Conservation (phyloP, 495 filamentous ascomycete genomes). For the Paragyromitra xinjiangensis region DNA sequence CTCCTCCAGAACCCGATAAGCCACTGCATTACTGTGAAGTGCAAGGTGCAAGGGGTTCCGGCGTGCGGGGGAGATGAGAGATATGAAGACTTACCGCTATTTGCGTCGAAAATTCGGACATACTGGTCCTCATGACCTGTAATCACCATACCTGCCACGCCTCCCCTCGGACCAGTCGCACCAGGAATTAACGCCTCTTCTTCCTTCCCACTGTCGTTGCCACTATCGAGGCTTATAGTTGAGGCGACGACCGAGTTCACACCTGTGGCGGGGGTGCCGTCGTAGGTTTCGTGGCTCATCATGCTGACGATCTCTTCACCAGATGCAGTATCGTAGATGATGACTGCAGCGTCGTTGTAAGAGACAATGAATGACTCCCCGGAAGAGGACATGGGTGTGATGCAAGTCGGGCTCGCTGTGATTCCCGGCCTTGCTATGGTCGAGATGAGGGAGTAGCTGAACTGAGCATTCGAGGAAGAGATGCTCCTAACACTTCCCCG, state of each 20-base stretch:
- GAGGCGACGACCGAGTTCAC: slow-evolving; percentile 94
- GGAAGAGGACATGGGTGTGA: slow-evolving; percentile 82
- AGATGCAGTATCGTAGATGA: slow-evolving; percentile 89
- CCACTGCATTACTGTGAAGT: neutral
- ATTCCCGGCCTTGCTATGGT: slow-evolving; percentile 77
- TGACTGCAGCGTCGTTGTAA: slow-evolving; percentile 85
- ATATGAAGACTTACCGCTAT: slow-evolving; percentile 79
- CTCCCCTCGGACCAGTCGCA: slow-evolving; percentile 83
- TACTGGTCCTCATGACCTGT: slow-evolving; percentile 95
- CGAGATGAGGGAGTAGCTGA: slow-evolving; percentile 75
- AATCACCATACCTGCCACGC: slow-evolving; percentile 90
- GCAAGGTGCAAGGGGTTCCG: neutral
- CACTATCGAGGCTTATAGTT: slow-evolving; percentile 72
- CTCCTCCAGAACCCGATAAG: slow-evolving; percentile 57
- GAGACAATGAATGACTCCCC: slow-evolving; percentile 94
- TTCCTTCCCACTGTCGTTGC: slow-evolving; percentile 67
- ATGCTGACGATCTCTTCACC: slow-evolving; percentile 92
- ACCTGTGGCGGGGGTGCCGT: slow-evolving; percentile 80
- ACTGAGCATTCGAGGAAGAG: slow-evolving; percentile 66
- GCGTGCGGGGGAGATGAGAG: neutral
- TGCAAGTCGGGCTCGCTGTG: slow-evolving; percentile 83
- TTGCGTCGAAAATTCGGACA: slow-evolving; percentile 96
- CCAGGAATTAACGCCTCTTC: slow-evolving; percentile 75
- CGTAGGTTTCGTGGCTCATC: slow-evolving; percentile 91
- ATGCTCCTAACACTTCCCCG: slow-evolving; percentile 80